phyloP scores from a whole-genome alignment of 2,329 filamentous ascomycete species.

The Penicillium sp. region DNA sequence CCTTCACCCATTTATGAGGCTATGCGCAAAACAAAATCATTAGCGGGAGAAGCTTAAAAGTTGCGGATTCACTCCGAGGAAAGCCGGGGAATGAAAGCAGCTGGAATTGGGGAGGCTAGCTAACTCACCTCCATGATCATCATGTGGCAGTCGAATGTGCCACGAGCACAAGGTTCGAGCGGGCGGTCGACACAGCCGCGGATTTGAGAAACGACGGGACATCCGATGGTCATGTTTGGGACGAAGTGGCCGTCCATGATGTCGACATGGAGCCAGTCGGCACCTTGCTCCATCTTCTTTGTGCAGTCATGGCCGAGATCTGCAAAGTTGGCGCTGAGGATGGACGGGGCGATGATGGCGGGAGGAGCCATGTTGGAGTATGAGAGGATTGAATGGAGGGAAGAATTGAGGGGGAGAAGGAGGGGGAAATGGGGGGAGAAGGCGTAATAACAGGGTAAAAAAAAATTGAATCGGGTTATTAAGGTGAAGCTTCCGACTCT shows the following conservation, averaged over 20 bases:
- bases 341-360: slow-evolving; percentile 96
- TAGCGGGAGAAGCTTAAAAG: not conserved
- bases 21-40: slow-evolving; percentile 37
- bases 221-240: slow-evolving; percentile 95
- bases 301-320: slow-evolving; percentile 83
- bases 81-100: not conserved
- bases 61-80: not conserved
- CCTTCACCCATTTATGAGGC: slow-evolving; percentile 98
- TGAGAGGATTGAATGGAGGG: not conserved
- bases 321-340: slow-evolving; percentile 94
- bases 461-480: not conserved
- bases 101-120: no score
- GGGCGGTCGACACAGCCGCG: slow-evolving; percentile 80
- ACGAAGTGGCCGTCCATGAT: slow-evolving; percentile 99
- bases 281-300: slow-evolving; percentile 79
- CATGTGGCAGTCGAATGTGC: slow-evolving; percentile 99
- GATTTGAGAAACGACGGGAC: slow-evolving; percentile 93
- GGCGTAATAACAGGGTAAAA: not conserved
- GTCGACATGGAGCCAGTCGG: slow-evolving; percentile 93
- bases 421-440: slow-evolving; percentile 2
- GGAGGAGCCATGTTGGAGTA: slow-evolving; percentile 71
- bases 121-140: slow-evolving; percentile 87
- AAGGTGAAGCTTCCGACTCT: slow-evolving; percentile 10
- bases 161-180: slow-evolving; percentile 67
- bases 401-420: slow-evolving; percentile 3